Base-by-base conservation (phyloP, 1,139 yeast species). In the Debaryomyces coudertii region DNA sequence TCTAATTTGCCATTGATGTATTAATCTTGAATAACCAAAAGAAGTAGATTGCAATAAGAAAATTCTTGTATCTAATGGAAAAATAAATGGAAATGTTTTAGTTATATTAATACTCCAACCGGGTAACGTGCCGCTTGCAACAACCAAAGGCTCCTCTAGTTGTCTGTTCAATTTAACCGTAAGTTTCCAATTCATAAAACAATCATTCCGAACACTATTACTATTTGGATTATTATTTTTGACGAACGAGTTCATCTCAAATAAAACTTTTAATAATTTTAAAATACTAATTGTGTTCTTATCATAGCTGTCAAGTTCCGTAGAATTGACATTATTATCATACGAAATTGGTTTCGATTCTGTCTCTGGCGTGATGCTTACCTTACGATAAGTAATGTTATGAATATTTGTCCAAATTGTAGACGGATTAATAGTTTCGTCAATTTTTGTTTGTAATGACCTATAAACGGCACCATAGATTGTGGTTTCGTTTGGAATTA, bases 121-220 rank as follows among this genome's bases (percentile, higher is more conserved):
- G 0, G 99, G 99, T 42, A 93, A 64, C 2, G 89, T 80, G 0
- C 95, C 95, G 63, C 96, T 85, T 0, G 95, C 95, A 41, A 92
- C 93, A 28, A 92, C 79, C 48, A 92, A 69, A 0, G 96, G 95
- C 53, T 93, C 98, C 56, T 92, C 97, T 35, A 93, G 66, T 63
- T 92, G 98, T 43, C 96, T 72, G 51, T 88, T 87, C 47, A 93
- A 71, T 62, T 92, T 93, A 0, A 95, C 96, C 3, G 96, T 85
- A 27, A 93, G 65, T 58, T 90, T 92, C 68, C 92, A 83, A 59
- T 89, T 92, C 56, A 85, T 69, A 57, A 90, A 92, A 20, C 71
- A 60, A 9, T 77, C 69, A 23, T 69, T 71, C 0, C 78, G 62
- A 8, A 80, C 62, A 2, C 54, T 44, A 3, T 37, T 46, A 7